Percentiles rank a stretch among this genome's conserved stretches.
phyloP scores from a whole-genome alignment of 495 filamentous ascomycete species.

The Thermothielavioides terrestris region DNA sequence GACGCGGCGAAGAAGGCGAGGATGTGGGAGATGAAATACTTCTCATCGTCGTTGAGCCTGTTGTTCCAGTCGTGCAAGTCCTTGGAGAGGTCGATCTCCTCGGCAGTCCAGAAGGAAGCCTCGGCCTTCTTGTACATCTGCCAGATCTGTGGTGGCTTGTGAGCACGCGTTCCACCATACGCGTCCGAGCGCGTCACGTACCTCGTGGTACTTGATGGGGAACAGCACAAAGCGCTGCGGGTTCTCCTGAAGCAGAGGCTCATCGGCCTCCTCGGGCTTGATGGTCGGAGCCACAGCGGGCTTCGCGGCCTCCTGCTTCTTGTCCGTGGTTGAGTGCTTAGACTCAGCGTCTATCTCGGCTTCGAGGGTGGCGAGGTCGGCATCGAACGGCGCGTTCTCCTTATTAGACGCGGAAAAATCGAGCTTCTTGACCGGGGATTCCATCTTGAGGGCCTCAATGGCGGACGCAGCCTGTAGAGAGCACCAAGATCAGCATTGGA shows the following conservation, averaged over 20 bases:
- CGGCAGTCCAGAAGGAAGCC: conserved; percentile 98
- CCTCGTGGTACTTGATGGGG: conserved; percentile 99
- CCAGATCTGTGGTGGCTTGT: conserved; percentile 64
- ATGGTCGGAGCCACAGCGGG: conserved; percentile 49
- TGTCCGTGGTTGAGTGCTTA: conserved; percentile 33
- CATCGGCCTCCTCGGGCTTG: conserved; percentile 65
- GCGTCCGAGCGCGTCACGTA: conserved; percentile 56
- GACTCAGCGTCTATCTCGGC: conserved; percentile 46
- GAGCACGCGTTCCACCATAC: conserved; percentile 52
- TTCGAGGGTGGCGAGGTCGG: conserved; percentile 47
- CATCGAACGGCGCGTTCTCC: conserved; percentile 66
- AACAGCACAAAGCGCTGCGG: conserved; percentile 94
- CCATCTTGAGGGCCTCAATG: conserved; percentile 85
- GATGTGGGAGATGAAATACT: conserved; percentile 96
- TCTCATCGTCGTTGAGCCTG: conserved; percentile 90
- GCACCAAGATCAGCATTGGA: conserved; percentile 31
- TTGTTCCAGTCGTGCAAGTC: conserved; percentile 99
- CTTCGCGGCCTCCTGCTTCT: conserved; percentile 41
- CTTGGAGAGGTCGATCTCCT: conserved; percentile 98
- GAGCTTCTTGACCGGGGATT: conserved; percentile 86
- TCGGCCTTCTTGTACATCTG: conserved; percentile 99
- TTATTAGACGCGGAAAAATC: conserved; percentile 64
- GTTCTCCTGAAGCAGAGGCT: conserved; percentile 94
- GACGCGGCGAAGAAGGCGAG: conserved; percentile 99
- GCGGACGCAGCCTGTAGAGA: conserved; percentile 64